phyloP scores from a whole-genome alignment of 176 grass and related monocot species.

The Rhipidocladum racemiflorum region DNA sequence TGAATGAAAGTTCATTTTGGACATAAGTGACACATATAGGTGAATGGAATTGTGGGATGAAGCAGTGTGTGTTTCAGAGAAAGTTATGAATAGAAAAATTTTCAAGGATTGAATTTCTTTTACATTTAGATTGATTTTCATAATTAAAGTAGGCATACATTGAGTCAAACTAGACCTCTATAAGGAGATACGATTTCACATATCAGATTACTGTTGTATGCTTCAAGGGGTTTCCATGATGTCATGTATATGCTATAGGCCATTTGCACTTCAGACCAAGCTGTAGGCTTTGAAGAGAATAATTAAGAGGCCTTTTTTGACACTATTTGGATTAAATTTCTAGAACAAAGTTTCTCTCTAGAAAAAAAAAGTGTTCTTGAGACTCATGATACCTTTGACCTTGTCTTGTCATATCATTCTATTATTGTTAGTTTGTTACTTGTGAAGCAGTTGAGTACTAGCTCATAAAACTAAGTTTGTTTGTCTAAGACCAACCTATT shows the following conservation, averaged over 20 bases:
- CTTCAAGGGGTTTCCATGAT: slow-evolving; percentile 11
- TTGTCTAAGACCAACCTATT: not conserved
- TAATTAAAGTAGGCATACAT: not conserved
- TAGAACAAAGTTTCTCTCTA: not conserved
- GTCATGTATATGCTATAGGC: not conserved
- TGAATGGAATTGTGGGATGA: not conserved
- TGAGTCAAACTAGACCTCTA: not conserved
- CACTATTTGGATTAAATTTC: not conserved
- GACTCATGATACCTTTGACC: slow-evolving; percentile 27
- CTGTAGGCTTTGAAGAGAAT: not conserved
- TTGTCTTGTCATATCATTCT: slow-evolving; percentile 17
- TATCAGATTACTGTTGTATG: not conserved
- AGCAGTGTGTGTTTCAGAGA: slow-evolving; percentile 13
- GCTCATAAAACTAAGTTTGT: not conserved
- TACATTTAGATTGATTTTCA: not conserved
- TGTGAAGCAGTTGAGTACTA: slow-evolving; percentile 16
- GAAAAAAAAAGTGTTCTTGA: not conserved
- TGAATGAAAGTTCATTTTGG: not conserved
- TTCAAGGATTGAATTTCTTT: not conserved
- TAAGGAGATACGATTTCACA: not conserved
- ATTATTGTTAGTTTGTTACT: not conserved
- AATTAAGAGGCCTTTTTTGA: not conserved
- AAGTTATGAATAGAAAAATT: not conserved
- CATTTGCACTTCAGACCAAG: not conserved
- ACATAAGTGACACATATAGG: not conserved